A percentile compares a stretch with the other conserved stretches of the same genome.
These are phyloP conservation scores for Didymella pomorum DNA, from an alignment of 2,329 filamentous ascomycete genomes.

Conservation along the genomic window DNA sequence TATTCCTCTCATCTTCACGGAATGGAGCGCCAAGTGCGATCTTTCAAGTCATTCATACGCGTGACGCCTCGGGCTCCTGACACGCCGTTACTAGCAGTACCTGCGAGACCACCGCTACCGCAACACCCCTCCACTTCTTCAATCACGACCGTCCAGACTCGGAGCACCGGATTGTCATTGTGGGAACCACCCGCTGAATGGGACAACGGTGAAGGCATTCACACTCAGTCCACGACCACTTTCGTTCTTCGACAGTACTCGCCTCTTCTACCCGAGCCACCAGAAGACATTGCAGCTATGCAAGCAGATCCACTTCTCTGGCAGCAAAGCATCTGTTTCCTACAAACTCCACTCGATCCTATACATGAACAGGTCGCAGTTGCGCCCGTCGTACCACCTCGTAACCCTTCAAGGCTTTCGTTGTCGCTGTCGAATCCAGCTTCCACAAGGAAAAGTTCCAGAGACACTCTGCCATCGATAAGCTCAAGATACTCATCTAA, in stretches of 20 bases:
- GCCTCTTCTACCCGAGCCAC: constrained; percentile 44
- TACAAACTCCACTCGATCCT: constrained; percentile 27
- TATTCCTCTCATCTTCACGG: constrained; percentile 40
- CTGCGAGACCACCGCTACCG: constrained; percentile 20
- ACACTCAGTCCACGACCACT: neutral
- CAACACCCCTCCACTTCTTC: constrained; percentile 13
- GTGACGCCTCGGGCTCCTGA: constrained; percentile 24
- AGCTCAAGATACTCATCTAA: constrained; percentile 1
- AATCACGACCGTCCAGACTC: neutral
- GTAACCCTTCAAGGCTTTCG: constrained; percentile 31
- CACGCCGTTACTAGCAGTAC: constrained; percentile 39
- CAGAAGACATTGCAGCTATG: constrained; percentile 29
- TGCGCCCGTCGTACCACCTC: constrained; percentile 26
- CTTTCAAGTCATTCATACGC: constrained; percentile 44
- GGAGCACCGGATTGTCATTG: constrained; percentile 19
- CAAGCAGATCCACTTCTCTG: constrained; percentile 23
- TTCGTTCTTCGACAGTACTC: constrained; percentile 25
- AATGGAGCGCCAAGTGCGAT: constrained; percentile 46
- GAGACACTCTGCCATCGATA: neutral
- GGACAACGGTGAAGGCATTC: constrained; percentile 22
- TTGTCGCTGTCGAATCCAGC: constrained; percentile 18
- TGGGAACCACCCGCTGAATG: constrained; percentile 43
- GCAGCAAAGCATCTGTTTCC: constrained; percentile 14
- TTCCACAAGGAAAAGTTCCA: constrained; percentile 1
- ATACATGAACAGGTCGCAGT: constrained; percentile 28